Conservation (phyloP, 1,284 basidiomycete genomes). For the Leccinum pachyderme region DNA sequence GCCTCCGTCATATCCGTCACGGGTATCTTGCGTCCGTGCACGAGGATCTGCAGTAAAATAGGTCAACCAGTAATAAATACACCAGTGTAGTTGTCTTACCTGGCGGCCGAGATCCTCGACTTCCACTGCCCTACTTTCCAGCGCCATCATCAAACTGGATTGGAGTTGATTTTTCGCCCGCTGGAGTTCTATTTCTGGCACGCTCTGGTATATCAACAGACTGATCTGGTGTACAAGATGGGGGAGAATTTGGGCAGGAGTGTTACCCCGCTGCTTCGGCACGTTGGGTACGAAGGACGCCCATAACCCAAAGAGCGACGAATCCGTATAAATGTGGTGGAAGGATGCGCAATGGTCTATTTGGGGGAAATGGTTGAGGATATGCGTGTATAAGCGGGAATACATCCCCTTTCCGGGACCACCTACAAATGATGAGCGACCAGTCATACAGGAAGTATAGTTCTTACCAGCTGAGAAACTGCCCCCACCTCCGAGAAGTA, state of each 20-base stretch:
- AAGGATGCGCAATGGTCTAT: constrained; percentile 98
- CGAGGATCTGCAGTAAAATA: constrained; percentile 64
- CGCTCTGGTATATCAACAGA: constrained; percentile 63
- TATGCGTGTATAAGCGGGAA: constrained; percentile 95
- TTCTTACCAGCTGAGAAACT: constrained; percentile 86
- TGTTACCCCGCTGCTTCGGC: constrained; percentile 56
- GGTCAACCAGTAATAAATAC: not conserved
- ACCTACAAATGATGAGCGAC: constrained; percentile 43
- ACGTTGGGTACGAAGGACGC: constrained; percentile 83
- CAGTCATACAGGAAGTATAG: not conserved
- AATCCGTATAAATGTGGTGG: constrained; percentile 97
- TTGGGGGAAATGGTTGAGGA: constrained; percentile 92
- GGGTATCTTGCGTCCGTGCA: constrained; percentile 87
- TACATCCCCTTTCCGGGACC: constrained; percentile 99
- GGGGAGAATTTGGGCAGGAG: constrained; percentile 71
- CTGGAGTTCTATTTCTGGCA: constrained; percentile 70
- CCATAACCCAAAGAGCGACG: constrained; percentile 91
- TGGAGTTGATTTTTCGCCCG: constrained; percentile 97
- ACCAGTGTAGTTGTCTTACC: constrained; percentile 39
- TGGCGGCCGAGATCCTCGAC: constrained; percentile 88
- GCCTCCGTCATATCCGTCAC: constrained; percentile 90
- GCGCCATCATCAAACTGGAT: constrained; percentile 91
- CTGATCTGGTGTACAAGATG: constrained; percentile 87
- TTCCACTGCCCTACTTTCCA: constrained; percentile 89
- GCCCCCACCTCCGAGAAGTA: constrained; percentile 92